phyloP scores from a whole-genome alignment of 768 basidiomycete genomes.

The Pholiota microspora region DNA sequence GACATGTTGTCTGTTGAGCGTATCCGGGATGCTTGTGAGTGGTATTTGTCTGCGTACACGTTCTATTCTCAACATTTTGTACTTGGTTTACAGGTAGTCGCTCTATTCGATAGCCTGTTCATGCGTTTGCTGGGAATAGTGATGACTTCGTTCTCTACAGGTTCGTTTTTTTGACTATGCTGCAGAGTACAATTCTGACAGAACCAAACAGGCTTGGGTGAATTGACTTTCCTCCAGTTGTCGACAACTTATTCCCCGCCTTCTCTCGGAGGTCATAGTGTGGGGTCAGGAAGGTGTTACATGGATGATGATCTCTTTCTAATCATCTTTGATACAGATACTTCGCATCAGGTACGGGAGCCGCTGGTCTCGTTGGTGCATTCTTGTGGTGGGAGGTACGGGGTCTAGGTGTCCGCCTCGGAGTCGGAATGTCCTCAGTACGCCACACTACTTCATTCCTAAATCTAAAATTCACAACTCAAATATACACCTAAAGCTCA shows the following conservation, averaged over 20 bases:
- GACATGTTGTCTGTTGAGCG: constrained; percentile 74
- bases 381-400: constrained; percentile 95
- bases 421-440: constrained; percentile 83
- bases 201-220: constrained; percentile 79
- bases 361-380: constrained; percentile 90
- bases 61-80: neutral
- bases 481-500: constrained; percentile 44
- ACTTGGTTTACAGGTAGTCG: constrained; percentile 58
- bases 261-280: constrained; percentile 70
- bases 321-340: constrained; percentile 45
- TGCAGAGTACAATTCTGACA: neutral
- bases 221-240: constrained; percentile 92
- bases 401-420: constrained; percentile 76
- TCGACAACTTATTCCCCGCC: constrained; percentile 75
- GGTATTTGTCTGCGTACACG: neutral
- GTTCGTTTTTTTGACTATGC: constrained; percentile 27
- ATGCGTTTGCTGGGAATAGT: constrained; percentile 58
- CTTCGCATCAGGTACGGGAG: constrained; percentile 93
- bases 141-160: constrained; percentile 85
- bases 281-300: constrained; percentile 55
- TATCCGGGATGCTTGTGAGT: constrained; percentile 85
- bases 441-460: constrained; percentile 21
- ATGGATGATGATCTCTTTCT: neutral
- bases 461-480: neutral
- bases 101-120: constrained; percentile 59